Percentiles rank a stretch among this genome's conserved stretches.
Conservation (phyloP, 2,329 filamentous ascomycete species). For the Arachnomyces sp. region DNA sequence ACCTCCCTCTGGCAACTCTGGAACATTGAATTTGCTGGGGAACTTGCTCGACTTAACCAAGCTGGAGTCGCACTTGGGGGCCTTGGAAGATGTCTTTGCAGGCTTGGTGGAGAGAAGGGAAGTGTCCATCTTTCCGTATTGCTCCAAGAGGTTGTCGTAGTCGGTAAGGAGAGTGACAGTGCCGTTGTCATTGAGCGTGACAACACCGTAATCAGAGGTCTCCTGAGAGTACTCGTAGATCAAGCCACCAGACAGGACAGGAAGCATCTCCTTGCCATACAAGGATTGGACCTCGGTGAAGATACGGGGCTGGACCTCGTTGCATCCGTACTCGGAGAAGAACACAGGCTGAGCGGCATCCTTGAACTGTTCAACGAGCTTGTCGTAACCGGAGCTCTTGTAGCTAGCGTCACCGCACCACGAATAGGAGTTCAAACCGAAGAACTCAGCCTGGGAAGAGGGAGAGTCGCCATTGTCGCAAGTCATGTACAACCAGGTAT, state of each 20-base stretch:
- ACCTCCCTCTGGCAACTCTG: constrained; percentile 57
- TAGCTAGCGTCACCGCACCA: constrained; percentile 56
- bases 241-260: constrained; percentile 49
- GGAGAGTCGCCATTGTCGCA: constrained; percentile 45
- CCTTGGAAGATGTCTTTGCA: constrained; percentile 43
- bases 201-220: constrained; percentile 46
- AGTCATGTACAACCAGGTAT: constrained; percentile 54
- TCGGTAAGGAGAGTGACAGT: constrained; percentile 54
- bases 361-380: constrained; percentile 50
- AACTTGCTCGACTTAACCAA: constrained; percentile 62
- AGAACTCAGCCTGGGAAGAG: constrained; percentile 52
- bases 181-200: constrained; percentile 51
- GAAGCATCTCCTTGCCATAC: constrained; percentile 53
- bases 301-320: constrained; percentile 46
- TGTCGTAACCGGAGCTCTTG: constrained; percentile 46
- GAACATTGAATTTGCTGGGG: constrained; percentile 71
- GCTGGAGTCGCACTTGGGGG: constrained; percentile 56
- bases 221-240: constrained; percentile 45
- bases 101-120: constrained; percentile 54
- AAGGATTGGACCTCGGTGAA: constrained; percentile 55
- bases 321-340: constrained; percentile 62
- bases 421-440: constrained; percentile 60
- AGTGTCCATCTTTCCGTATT: constrained; percentile 69
- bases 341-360: constrained; percentile 54
- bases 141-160: constrained; percentile 63